phyloP scores from a whole-genome alignment of 2,329 filamentous ascomycete species.

The Keithomyces neogunnii region DNA sequence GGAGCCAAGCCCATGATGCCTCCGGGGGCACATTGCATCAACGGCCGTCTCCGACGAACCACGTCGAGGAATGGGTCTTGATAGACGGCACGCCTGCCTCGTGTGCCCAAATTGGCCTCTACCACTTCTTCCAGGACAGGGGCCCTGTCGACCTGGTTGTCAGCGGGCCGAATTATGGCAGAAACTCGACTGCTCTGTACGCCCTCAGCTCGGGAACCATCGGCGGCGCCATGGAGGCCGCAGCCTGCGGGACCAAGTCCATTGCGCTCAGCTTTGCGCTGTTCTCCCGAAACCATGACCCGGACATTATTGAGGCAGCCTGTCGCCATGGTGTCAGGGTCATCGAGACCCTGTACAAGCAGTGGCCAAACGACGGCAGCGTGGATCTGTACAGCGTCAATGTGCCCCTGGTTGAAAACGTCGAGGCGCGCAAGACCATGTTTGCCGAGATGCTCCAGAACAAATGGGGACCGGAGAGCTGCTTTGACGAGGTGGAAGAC shows the following conservation, averaged over 20 bases:
- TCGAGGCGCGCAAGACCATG: constrained; percentile 64
- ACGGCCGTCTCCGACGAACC: constrained; percentile 41
- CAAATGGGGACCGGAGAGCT: constrained; percentile 75
- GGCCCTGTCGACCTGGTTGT: constrained; percentile 69
- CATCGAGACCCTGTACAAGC: constrained; percentile 67
- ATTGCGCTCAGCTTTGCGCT: constrained; percentile 90
- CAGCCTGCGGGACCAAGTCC: constrained; percentile 64
- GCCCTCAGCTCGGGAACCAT: constrained; percentile 69
- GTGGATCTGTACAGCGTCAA: constrained; percentile 89
- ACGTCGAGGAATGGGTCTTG: constrained; percentile 69
- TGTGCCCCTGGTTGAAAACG: constrained; percentile 71
- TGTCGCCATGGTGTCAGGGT: constrained; percentile 66
- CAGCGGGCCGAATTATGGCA: constrained; percentile 72
- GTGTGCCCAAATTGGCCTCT: constrained; percentile 73
- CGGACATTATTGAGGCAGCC: constrained; percentile 68
- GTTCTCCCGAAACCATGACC: constrained; percentile 76
- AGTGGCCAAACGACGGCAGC: constrained; percentile 59
- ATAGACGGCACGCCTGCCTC: constrained; percentile 74
- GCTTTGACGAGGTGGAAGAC: constrained; percentile 73
- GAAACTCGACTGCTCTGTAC: constrained; percentile 74
- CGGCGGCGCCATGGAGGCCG: constrained; percentile 65
- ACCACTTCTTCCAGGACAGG: constrained; percentile 67
- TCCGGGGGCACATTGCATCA: constrained; percentile 58
- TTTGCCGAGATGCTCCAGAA: constrained; percentile 87
- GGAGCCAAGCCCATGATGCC: constrained; percentile 27